Conservation (phyloP, 140 eudicot genomes). For the Ambrosia hybrid region DNA sequence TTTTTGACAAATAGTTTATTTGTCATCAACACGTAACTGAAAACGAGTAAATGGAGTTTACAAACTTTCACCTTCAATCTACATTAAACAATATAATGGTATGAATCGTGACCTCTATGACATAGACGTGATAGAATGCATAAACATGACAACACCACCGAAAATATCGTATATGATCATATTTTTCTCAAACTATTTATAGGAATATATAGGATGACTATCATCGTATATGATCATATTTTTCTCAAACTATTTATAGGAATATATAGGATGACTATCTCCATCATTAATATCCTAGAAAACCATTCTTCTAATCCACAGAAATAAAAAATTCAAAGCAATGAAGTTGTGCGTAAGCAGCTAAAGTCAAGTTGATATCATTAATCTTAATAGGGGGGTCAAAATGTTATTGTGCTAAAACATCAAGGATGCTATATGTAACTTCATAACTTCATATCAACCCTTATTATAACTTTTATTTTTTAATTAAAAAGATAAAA, state of each 20-base stretch:
- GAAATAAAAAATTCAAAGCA: conserved; percentile 10
- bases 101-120: not conserved
- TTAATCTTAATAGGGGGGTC: not conserved
- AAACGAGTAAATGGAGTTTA: not conserved
- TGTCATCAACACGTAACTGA: not conserved
- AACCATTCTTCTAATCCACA: not conserved
- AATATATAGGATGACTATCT: not conserved
- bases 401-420: not conserved
- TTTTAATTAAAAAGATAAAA: not conserved
- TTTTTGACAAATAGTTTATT: not conserved
- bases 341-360: conserved; percentile 1
- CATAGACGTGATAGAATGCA: not conserved
- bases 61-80: not conserved
- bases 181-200: not conserved
- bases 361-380: conserved; percentile 17
- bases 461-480: conserved; percentile 12
- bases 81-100: not conserved
- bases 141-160: not conserved
- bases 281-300: not conserved
- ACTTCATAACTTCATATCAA: conserved; percentile 4
- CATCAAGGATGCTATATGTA: conserved; percentile 5
- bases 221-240: not conserved
- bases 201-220: not conserved
- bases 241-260: not conserved
- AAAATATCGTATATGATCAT: not conserved